A percentile compares a stretch with the other conserved stretches of the same genome.
phyloP scores from a whole-genome alignment of 78 protist genomes.

The Dictyostelium intermedium region DNA sequence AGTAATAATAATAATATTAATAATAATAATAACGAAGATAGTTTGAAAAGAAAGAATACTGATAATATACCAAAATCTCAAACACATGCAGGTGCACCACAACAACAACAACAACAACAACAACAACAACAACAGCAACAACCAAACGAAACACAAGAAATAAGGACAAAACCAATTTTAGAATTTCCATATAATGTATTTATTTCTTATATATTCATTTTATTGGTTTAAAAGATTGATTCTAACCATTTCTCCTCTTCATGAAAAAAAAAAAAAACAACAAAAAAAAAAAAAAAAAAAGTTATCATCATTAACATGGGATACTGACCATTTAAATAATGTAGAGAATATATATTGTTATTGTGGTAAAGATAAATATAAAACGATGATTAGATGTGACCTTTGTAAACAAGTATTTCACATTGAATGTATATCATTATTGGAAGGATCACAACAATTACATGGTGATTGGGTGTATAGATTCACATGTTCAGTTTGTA shows the following conservation, averaged over 20 bases:
- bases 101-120: not conserved
- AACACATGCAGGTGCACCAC: not conserved
- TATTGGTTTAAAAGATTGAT: not conserved
- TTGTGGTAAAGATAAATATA: constrained; percentile 50
- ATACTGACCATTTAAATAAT: constrained; percentile 35
- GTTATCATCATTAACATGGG: constrained; percentile 51
- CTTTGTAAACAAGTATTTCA: constrained; percentile 55
- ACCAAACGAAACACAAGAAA: not conserved
- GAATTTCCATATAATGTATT: constrained; percentile 57
- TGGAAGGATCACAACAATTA: constrained; percentile 46
- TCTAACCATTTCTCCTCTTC: too few species aligned
- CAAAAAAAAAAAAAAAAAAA: too few species aligned
- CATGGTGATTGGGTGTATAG: constrained; percentile 75
- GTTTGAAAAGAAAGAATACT: not conserved
- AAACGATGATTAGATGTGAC: constrained; percentile 53
- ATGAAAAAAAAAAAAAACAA: too few species aligned
- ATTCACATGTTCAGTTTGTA: constrained; percentile 57
- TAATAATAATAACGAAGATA: not conserved
- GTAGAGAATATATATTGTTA: constrained; percentile 54
- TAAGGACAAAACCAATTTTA: not conserved
- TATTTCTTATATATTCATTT: not conserved
- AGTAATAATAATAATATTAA: not conserved
- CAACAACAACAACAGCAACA: not conserved
- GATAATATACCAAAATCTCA: not conserved
- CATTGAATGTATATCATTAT: constrained; percentile 18